Conservation (phyloP, 257 asterid genomes). For the Parsonsia alboflavescens region DNA sequence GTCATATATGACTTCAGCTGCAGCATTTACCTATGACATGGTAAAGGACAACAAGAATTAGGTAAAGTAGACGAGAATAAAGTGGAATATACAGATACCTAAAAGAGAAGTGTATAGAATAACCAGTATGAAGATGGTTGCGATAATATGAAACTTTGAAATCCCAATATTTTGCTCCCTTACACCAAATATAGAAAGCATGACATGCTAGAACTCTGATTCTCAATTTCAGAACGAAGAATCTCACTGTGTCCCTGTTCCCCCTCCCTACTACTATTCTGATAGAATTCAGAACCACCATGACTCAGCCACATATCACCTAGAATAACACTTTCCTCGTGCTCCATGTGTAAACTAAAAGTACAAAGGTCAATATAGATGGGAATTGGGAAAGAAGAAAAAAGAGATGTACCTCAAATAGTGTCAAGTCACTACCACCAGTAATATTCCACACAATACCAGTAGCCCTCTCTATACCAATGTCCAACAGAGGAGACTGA, state of each 20-base stretch:
- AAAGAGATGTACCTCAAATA: conserved; percentile 60
- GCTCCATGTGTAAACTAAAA: not conserved
- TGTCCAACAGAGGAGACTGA: conserved; percentile 84
- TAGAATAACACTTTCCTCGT: not conserved
- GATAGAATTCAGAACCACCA: not conserved
- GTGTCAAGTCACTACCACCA: conserved; percentile 86
- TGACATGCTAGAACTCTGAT: not conserved
- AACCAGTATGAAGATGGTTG: not conserved
- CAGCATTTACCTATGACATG: conserved; percentile 66
- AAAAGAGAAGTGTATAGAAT: not conserved
- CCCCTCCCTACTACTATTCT: not conserved
- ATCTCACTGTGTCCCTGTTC: not conserved
- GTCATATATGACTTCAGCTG: conserved; percentile 93
- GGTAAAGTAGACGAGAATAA: conserved; percentile 1
- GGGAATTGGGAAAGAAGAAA: conserved; percentile 11
- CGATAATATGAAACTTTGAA: not conserved
- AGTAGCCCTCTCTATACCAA: conserved; percentile 92
- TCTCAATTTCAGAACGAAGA: not conserved
- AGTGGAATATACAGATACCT: not conserved
- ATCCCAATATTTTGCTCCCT: not conserved
- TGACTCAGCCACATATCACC: not conserved
- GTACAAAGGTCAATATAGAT: not conserved
- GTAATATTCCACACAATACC: conserved; percentile 98
- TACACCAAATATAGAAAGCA: not conserved
- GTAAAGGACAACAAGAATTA: conserved; percentile 1